Percentiles rank a stretch among this genome's conserved stretches.
These are phyloP conservation scores for Strobilomyces confusus DNA, from an alignment of 768 basidiomycete species.

Conservation along the genomic window DNA sequence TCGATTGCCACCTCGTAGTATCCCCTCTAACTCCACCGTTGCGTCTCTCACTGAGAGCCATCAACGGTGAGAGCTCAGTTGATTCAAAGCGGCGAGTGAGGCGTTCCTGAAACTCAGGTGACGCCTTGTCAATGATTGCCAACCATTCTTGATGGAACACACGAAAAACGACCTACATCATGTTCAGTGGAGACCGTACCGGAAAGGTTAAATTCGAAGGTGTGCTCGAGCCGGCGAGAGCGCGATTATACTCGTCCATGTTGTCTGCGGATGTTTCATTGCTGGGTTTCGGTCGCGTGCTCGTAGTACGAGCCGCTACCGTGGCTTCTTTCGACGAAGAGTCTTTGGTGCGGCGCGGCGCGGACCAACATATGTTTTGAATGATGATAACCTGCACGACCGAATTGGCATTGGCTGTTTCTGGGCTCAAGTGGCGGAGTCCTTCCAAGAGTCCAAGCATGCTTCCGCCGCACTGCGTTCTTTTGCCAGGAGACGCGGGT, in stretches of 20 bases:
- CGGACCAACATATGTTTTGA: no score
- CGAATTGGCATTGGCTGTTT: no score
- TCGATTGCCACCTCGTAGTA: background rate
- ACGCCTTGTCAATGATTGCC: background rate
- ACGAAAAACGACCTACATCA: background rate
- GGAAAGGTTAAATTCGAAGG: background rate
- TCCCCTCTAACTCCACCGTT: constrained; percentile 21
- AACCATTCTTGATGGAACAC: background rate
- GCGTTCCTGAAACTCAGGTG: background rate
- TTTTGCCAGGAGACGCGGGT: no score
- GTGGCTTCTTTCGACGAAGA: background rate
- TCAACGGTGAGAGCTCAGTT: background rate
- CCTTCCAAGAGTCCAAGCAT: no score
- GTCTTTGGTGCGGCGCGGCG: no score
- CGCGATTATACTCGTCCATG: background rate
- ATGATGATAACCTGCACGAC: no score
- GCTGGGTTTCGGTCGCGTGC: background rate
- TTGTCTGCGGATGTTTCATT: background rate
- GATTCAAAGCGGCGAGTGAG: background rate
- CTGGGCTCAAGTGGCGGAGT: no score
- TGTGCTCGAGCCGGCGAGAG: background rate
- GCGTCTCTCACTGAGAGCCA: background rate
- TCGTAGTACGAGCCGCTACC: no score
- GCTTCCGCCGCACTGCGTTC: no score
- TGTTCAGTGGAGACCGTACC: background rate